These are phyloP conservation scores for Trametes sanguinea DNA, from an alignment of 768 basidiomycete species.

Conservation along the genomic window DNA sequence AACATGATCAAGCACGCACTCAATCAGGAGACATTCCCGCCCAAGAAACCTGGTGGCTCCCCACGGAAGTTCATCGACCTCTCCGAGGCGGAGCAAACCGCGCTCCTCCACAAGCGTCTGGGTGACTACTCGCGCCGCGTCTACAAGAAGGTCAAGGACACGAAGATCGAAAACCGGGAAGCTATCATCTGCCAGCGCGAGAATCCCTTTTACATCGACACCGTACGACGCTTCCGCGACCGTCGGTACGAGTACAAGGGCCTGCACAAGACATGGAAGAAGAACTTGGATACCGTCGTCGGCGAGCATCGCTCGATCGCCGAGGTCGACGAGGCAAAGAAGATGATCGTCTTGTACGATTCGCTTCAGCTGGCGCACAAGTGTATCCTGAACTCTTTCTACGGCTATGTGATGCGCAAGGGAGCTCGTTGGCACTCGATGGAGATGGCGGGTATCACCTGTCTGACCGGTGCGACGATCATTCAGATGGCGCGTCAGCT, in stretches of 20 bases:
- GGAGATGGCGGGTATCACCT: slow-evolving; percentile 99
- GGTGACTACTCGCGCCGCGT: slow-evolving; percentile 99
- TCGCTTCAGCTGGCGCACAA: slow-evolving; percentile 99
- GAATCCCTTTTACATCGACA: slow-evolving; percentile 99
- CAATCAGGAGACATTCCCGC: slow-evolving; percentile 91
- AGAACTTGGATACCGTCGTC: slow-evolving; percentile 80
- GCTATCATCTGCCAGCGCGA: slow-evolving; percentile 97
- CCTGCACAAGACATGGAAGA: slow-evolving; percentile 98
- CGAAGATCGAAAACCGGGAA: slow-evolving; percentile 89
- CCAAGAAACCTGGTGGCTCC: slow-evolving; percentile 71
- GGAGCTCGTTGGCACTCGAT: slow-evolving; percentile 99
- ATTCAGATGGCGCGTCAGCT: slow-evolving; percentile 98
- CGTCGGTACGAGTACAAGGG: slow-evolving; percentile 99
- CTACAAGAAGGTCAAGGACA: slow-evolving; percentile 98
- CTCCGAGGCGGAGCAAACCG: slow-evolving; percentile 81
- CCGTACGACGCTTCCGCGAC: slow-evolving; percentile 95
- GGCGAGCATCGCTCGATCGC: slow-evolving; percentile 72
- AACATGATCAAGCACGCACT: slow-evolving; percentile 99
- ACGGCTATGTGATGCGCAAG: slow-evolving; percentile 99
- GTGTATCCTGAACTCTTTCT: slow-evolving; percentile 99
- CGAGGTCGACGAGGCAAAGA: slow-evolving; percentile 95
- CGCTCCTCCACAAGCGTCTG: slow-evolving; percentile 91
- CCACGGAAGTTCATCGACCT: slow-evolving; percentile 85
- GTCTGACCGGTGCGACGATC: slow-evolving; percentile 94
- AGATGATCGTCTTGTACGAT: slow-evolving; percentile 98